Conservation (phyloP, 73 alveolate genomes). For the Paraurostyla sp. region DNA sequence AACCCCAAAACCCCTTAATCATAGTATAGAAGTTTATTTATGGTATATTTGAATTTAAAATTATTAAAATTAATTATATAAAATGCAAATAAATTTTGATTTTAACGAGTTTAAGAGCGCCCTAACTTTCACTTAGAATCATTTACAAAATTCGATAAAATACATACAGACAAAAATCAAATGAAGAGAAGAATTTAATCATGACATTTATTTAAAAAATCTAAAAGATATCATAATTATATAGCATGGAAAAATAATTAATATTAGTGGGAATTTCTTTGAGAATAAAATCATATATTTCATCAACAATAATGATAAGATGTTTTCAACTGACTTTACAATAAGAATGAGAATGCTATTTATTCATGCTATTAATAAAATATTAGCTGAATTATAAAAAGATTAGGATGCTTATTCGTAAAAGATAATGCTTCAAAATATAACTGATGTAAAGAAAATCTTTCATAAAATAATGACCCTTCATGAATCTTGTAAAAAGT, state of each 20-base stretch:
- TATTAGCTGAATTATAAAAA: neutral
- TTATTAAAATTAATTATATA: too few species aligned
- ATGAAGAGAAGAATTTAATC: conserved; percentile 24
- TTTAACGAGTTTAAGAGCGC: neutral
- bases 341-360: neutral
- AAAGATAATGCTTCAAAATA: neutral
- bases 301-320: conserved; percentile 13
- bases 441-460: neutral
- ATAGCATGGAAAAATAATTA: neutral
- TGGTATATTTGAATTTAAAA: too few species aligned
- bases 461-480: neutral
- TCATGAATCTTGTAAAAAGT: neutral
- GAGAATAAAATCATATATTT: neutral
- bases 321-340: conserved; percentile 12
- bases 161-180: neutral
- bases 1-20: too few species aligned
- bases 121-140: neutral
- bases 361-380: neutral
- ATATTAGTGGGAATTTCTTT: neutral
- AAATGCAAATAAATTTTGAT: neutral
- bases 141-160: neutral
- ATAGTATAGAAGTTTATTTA: too few species aligned
- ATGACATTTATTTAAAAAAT: neutral
- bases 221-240: neutral
- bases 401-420: neutral